phyloP scores from a whole-genome alignment of 441 rosid species.

The Melastoma candidum region DNA sequence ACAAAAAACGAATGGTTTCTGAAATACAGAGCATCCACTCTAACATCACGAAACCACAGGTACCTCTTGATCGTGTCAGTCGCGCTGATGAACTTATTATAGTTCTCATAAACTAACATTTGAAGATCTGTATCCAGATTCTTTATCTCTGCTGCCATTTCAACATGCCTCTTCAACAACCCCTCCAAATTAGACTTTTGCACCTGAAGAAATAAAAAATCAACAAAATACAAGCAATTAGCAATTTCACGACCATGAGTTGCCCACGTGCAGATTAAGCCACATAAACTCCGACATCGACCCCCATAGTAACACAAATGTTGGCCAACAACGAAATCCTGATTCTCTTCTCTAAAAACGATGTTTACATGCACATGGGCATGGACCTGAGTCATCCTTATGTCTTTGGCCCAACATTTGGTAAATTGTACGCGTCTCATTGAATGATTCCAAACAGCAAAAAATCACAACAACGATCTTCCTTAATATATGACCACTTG shows the following conservation, averaged over 20 bases:
- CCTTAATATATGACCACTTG: too few relatives aligned
- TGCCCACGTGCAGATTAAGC: neutral
- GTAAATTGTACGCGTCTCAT: too few relatives aligned
- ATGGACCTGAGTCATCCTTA: too few relatives aligned
- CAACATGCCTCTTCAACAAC: constrained; percentile 83
- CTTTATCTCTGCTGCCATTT: constrained; percentile 98
- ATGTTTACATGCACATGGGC: too few relatives aligned
- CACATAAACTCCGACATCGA: neutral
- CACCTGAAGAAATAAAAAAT: constrained; percentile 34
- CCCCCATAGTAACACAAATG: neutral
- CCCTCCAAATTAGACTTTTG: constrained; percentile 80
- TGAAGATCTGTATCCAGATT: constrained; percentile 98
- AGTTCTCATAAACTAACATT: constrained; percentile 91
- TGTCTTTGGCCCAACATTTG: too few relatives aligned
- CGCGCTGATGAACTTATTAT: constrained; percentile 92
- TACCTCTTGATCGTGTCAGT: constrained; percentile 97
- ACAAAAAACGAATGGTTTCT: too few relatives aligned
- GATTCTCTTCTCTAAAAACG: too few relatives aligned
- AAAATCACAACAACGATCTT: too few relatives aligned
- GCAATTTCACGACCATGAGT: constrained; percentile 5
- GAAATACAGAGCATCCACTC: too few relatives aligned
- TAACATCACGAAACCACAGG: neutral
- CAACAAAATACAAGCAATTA: constrained; percentile 1
- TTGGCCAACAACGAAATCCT: neutral
- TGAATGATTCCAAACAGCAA: too few relatives aligned